These are phyloP conservation scores for Spiromastix sp. DNA, from an alignment of 2,329 filamentous ascomycete genomes.

Conservation along the genomic window DNA sequence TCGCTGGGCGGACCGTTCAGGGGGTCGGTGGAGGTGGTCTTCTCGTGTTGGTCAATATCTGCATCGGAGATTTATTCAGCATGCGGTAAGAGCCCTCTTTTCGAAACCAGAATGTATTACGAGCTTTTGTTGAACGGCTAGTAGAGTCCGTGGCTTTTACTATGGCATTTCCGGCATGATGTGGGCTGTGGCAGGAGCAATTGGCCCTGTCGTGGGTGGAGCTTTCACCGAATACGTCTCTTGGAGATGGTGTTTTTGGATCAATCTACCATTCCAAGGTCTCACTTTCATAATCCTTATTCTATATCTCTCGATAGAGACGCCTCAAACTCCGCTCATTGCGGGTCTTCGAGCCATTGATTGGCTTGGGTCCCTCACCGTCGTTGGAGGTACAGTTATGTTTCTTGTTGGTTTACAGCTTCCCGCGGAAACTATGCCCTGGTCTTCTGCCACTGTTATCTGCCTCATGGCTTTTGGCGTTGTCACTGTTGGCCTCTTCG, in stretches of 20 bases:
- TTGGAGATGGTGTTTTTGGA: constrained; percentile 53
- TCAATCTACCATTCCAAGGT: constrained; percentile 54
- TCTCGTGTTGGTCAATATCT: constrained; percentile 54
- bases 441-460: constrained; percentile 63
- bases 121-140: not conserved
- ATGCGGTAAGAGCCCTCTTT: constrained; percentile 31
- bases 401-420: constrained; percentile 76
- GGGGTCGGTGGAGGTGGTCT: constrained; percentile 55
- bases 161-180: constrained; percentile 52
- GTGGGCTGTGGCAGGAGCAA: constrained; percentile 50
- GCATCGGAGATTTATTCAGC: constrained; percentile 54
- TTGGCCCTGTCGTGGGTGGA: constrained; percentile 53
- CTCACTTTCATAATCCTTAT: constrained; percentile 47
- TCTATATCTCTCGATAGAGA: constrained; percentile 51
- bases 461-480: constrained; percentile 67
- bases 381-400: constrained; percentile 73
- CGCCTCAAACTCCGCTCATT: constrained; percentile 46
- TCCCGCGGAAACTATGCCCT: constrained; percentile 64
- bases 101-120: not conserved
- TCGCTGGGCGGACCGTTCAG: constrained; percentile 52
- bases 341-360: constrained; percentile 52
- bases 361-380: constrained; percentile 49
- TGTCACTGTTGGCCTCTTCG: constrained; percentile 53
- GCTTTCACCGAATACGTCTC: constrained; percentile 48
- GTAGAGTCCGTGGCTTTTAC: constrained; percentile 45